Evolutionary conservation across 169 alveolate genomes (phyloP).

Genomic region (Eimeria sp.): DNA sequence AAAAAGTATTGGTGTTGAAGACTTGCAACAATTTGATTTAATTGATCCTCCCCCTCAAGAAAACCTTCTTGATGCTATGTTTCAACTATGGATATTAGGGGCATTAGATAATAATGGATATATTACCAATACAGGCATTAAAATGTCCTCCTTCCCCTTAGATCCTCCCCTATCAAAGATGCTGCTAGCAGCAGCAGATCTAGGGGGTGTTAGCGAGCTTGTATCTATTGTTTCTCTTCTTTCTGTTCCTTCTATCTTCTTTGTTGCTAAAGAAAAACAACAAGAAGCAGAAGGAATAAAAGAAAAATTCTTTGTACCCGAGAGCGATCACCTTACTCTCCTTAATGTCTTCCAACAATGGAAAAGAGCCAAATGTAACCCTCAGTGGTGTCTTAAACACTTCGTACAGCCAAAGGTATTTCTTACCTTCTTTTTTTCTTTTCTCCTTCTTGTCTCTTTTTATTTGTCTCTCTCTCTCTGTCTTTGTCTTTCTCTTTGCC

Average conservation of each 20-base stretch:
- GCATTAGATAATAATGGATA: conserved; percentile 93
- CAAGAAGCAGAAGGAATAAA: conserved; percentile 98
- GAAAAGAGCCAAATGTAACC: conserved; percentile 94
- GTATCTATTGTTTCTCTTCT: conserved; percentile 99
- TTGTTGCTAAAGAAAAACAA: conserved; percentile 98
- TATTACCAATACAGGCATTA: conserved; percentile 95
- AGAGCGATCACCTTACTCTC: conserved; percentile 99
- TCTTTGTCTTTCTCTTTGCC: too few species aligned
- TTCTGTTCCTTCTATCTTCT: conserved; percentile 98
- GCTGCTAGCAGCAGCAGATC: conserved; percentile 94
- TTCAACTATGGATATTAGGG: conserved; percentile 96
- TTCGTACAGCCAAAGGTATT: conserved; percentile 94
- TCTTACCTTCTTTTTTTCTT: too few species aligned
- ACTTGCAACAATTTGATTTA: conserved; percentile 98
- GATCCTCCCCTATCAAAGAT: conserved; percentile 99
- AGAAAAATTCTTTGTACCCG: conserved; percentile 99
- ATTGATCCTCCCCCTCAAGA: conserved; percentile 99
- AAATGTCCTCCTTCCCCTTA: conserved; percentile 99
- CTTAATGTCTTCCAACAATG: conserved; percentile 99
- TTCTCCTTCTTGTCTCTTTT: too few species aligned
- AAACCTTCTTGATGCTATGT: conserved; percentile 89
- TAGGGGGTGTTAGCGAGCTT: conserved; percentile 97
- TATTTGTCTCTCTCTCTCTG: too few species aligned
- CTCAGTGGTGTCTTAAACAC: conserved; percentile 96
- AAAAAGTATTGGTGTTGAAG: conserved; percentile 97